Evolutionary conservation across 2,329 filamentous ascomycete species (phyloP).

Genomic region (Monosporascus sp.): DNA sequence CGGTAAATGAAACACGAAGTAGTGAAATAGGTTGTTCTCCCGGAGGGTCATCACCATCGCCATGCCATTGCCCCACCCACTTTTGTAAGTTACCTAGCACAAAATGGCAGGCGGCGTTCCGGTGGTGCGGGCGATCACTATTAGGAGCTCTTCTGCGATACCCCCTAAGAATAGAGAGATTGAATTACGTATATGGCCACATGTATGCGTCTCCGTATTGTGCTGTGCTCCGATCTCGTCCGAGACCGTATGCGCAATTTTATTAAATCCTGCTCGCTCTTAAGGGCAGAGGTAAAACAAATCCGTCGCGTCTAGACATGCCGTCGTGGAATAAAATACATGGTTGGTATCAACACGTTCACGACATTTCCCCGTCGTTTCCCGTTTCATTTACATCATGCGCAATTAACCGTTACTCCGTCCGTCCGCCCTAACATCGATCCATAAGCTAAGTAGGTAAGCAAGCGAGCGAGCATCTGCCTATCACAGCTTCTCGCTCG

Average conservation of each 20-base stretch:
- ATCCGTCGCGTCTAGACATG: not conserved
- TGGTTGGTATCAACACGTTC: not conserved
- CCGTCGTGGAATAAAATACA: not conserved
- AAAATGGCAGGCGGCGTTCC: not conserved
- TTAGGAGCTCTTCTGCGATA: not conserved
- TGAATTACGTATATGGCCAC: too few relatives aligned
- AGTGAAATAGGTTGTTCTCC: too few relatives aligned
- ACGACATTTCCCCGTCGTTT: not conserved
- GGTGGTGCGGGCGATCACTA: not conserved
- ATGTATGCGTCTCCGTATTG: too few relatives aligned
- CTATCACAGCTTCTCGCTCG: slow-evolving; percentile 34
- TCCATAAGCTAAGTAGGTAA: not conserved
- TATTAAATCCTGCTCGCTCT: not conserved
- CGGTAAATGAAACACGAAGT: slow-evolving; percentile 31
- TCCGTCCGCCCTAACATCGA: not conserved
- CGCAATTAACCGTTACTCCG: too few relatives aligned
- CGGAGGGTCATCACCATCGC: too few relatives aligned
- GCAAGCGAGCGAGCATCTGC: not conserved
- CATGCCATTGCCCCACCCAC: too few relatives aligned
- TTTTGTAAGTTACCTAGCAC: too few relatives aligned
- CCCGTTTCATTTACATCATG: not conserved
- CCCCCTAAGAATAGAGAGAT: not conserved
- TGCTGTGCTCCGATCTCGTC: too few relatives aligned
- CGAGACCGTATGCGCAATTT: not conserved
- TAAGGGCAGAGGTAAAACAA: not conserved